These are phyloP conservation scores for Aspergillus sp. DNA, from an alignment of 2,329 filamentous ascomycete genomes.

Conservation along the genomic window DNA sequence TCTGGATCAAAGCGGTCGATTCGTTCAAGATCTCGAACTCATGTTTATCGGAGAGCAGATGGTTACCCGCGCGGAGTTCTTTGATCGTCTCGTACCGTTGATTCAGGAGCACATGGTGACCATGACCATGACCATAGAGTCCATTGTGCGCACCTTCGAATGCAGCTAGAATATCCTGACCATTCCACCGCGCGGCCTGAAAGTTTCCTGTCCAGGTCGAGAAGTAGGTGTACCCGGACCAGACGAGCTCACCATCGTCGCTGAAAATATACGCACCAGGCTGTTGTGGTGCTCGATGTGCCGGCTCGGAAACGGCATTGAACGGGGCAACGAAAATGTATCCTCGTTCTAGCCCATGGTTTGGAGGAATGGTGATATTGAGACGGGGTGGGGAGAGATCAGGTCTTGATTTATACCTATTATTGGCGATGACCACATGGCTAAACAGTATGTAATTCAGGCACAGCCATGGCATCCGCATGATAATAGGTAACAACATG, in stretches of 20 bases:
- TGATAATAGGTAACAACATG: not conserved
- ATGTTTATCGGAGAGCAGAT: not conserved
- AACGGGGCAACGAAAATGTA: conserved; percentile 38
- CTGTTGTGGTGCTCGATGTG: conserved; percentile 42
- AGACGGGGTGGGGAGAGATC: conserved; percentile 6
- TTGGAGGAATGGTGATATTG: conserved; percentile 33
- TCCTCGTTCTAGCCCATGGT: conserved; percentile 25
- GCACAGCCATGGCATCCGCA: not conserved
- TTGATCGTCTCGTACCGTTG: conserved; percentile 55
- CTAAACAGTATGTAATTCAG: not conserved
- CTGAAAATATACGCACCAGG: conserved; percentile 56
- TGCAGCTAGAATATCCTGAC: conserved; percentile 52
- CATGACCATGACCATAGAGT: conserved; percentile 53
- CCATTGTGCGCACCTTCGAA: conserved; percentile 55
- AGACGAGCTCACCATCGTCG: conserved; percentile 55
- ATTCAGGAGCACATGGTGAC: conserved; percentile 54
- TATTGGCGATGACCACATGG: not conserved
- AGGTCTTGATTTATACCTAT: conserved; percentile 9
- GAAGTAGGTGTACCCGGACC: conserved; percentile 56
- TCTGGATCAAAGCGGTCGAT: conserved; percentile 2
- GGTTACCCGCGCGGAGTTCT: conserved; percentile 45
- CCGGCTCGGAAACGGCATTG: conserved; percentile 9
- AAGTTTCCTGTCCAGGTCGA: conserved; percentile 55
- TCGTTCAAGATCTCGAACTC: conserved; percentile 5
- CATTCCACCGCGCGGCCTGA: conserved; percentile 47